These are phyloP conservation scores for Fusarium caatingaense DNA, from an alignment of 2,329 filamentous ascomycete species.

Conservation along the genomic window DNA sequence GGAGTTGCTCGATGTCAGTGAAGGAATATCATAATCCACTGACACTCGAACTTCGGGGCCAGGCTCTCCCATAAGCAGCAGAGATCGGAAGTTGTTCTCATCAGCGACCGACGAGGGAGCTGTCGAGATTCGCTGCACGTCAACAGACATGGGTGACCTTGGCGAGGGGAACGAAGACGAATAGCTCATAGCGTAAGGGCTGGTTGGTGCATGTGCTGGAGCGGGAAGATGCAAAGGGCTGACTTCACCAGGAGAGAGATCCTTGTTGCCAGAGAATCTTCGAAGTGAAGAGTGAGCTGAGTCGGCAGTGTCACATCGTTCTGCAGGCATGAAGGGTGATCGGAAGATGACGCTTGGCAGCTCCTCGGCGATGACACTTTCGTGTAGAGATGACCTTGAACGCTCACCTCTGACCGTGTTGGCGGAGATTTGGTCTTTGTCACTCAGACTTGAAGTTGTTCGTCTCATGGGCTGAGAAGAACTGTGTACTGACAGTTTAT, in stretches of 20 bases:
- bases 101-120: slow-evolving; percentile 80
- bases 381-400: slow-evolving; percentile 63
- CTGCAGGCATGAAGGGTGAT: slow-evolving; percentile 51
- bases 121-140: slow-evolving; percentile 78
- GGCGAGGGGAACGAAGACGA: slow-evolving; percentile 77
- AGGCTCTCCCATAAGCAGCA: slow-evolving; percentile 75
- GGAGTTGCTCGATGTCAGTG: slow-evolving; percentile 79
- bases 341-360: slow-evolving; percentile 54
- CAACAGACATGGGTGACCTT: slow-evolving; percentile 74
- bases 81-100: slow-evolving; percentile 76
- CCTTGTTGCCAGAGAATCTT: slow-evolving; percentile 55
- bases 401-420: slow-evolving; percentile 59
- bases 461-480: slow-evolving; percentile 51
- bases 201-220: slow-evolving; percentile 62
- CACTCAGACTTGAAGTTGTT: slow-evolving; percentile 60
- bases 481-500: slow-evolving; percentile 39
- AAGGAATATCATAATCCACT: slow-evolving; percentile 76
- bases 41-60: slow-evolving; percentile 79
- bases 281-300: slow-evolving; percentile 60
- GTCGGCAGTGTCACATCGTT: slow-evolving; percentile 51
- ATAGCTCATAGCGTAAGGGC: slow-evolving; percentile 73
- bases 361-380: slow-evolving; percentile 64
- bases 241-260: slow-evolving; percentile 64
- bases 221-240: slow-evolving; percentile 59
- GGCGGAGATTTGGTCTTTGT: slow-evolving; percentile 46